phyloP scores from a whole-genome alignment of 768 basidiomycete species.

The Lanmaoa rubissima region DNA sequence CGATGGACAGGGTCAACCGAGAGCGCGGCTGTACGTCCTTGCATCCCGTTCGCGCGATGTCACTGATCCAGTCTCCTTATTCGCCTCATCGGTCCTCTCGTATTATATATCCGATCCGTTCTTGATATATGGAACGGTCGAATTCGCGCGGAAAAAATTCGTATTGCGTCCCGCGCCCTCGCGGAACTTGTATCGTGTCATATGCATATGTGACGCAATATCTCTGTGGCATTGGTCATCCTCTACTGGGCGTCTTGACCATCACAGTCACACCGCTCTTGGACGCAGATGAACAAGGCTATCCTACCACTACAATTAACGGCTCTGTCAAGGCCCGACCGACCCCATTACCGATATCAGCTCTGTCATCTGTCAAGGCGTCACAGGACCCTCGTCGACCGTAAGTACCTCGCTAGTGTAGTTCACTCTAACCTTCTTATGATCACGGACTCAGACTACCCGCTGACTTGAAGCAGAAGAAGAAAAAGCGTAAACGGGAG shows the following conservation, averaged over 20 bases:
- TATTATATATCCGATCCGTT: conserved; percentile 1
- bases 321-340: conserved; percentile 46
- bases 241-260: not conserved
- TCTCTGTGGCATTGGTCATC: conserved; percentile 14
- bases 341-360: conserved; percentile 44
- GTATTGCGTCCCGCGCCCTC: not conserved
- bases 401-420: conserved; percentile 35
- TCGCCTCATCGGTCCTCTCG: conserved; percentile 17
- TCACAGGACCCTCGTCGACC: conserved; percentile 64
- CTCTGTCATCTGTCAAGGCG: conserved; percentile 49
- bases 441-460: conserved; percentile 21
- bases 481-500: conserved; percentile 84
- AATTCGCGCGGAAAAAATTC: conserved; percentile 9
- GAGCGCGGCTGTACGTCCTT: conserved; percentile 72
- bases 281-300: conserved; percentile 50
- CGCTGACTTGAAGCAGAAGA: conserved; percentile 71
- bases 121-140: conserved; percentile 7
- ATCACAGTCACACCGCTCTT: conserved; percentile 46
- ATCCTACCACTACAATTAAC: conserved; percentile 27
- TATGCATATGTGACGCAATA: conserved; percentile 7
- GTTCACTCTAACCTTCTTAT: conserved; percentile 17
- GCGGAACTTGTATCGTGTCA: not conserved
- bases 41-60: conserved; percentile 3
- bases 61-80: conserved; percentile 10
- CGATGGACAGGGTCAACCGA: conserved; percentile 67